Evolutionary conservation across 73 alveolate genomes (phyloP).

Genomic region (Paramecium sonneborni): DNA sequence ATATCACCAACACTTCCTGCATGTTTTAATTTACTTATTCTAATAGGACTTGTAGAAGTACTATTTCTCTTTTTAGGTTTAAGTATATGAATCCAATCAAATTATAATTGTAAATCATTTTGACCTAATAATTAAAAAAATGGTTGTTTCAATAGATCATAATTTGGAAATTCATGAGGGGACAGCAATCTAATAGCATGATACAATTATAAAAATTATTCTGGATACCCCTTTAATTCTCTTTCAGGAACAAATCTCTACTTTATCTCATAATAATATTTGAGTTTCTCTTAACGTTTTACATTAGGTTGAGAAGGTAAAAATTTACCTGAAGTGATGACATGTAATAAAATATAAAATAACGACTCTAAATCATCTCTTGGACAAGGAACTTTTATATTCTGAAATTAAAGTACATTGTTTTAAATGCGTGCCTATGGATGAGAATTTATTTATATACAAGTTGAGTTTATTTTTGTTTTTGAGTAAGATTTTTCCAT

Average conservation of each 20-base stretch:
- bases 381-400: constrained; percentile 8
- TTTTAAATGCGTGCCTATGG: neutral
- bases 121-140: neutral
- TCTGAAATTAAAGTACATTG: neutral
- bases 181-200: neutral
- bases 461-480: neutral
- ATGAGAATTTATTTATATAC: neutral
- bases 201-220: neutral
- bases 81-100: constrained; percentile 34
- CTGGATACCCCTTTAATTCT: constrained; percentile 10
- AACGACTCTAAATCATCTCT: constrained; percentile 48
- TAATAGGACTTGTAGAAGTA: neutral
- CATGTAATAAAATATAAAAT: neutral
- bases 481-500: neutral
- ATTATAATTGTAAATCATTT: neutral
- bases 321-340: neutral
- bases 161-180: constrained; percentile 21
- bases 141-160: constrained; percentile 30
- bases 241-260: constrained; percentile 37
- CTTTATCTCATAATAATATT: constrained; percentile 16
- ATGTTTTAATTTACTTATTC: neutral
- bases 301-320: neutral
- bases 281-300: neutral
- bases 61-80: neutral
- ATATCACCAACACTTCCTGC: constrained; percentile 2